Evolutionary conservation across 768 basidiomycete species (phyloP), one percentile per base, ranked within the genome.

Genomic region (Pleurotus giganteus): DNA sequence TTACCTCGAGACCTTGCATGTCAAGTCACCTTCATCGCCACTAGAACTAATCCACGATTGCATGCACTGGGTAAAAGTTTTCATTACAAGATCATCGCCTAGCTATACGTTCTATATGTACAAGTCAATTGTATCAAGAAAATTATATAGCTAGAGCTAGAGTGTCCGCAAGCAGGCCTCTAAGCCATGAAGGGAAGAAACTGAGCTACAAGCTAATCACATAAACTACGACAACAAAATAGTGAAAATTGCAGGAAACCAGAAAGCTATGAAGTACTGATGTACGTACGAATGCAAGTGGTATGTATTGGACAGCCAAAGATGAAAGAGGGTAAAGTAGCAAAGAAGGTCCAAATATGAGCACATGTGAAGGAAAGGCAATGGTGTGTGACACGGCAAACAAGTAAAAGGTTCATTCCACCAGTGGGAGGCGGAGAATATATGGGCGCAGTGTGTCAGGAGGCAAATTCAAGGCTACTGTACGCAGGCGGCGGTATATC

Each of bases 81-180:
- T 45, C 43, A 6, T 45, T 45, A 21, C 27, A 47, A 15, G 26
- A 13, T 15, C 28, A 47, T 47, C n/a, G 27, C 15, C 46, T 47
- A 47, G 46, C 46, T 47, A 47, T 28, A 28, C 46, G 17, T 17
- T 5, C 17, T 27, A 9, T 29, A 28, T 47, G 31, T 32, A 47
- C 46, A 47, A 47, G 46, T 47, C 46, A 47, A 47, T 47, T 47
- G 46, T 47, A 32, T n/a, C 28, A 47, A 27, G 31, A 32, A 32
- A 29, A 47, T 47, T 47, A 47, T 19, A 47, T 47, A 47, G 46
- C 46, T 29, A 32, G 24, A 21, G 28, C n/a, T 47, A 27, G n/a
- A 31, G 26, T 29, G 46, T 47, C 12, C 28, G 46, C 43, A 47
- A 29, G 46, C 46, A 47, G 28, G 46, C 46, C 24, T 17, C 46